phyloP scores from a whole-genome alignment of 2,329 filamentous ascomycete species.

The Curvularia sp. region DNA sequence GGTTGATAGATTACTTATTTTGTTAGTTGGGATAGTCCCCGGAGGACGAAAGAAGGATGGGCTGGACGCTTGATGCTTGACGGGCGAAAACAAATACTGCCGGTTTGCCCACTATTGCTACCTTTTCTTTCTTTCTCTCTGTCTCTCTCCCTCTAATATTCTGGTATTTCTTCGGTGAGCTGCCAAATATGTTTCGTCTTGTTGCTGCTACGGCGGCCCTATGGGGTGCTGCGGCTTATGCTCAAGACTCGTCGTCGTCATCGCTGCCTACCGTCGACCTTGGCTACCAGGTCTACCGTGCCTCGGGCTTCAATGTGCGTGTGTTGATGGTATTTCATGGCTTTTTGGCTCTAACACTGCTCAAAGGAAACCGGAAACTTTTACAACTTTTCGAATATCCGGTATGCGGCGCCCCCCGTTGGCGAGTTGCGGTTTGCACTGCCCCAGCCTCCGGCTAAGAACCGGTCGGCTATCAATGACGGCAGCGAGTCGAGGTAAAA shows the following conservation, averaged over 20 bases:
- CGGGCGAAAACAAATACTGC: not conserved
- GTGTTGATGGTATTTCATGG: not conserved
- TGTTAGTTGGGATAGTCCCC: no score
- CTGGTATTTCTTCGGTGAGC: not conserved
- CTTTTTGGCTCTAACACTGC: constrained; percentile 9
- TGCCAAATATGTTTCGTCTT: constrained; percentile 31
- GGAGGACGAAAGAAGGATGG: no score
- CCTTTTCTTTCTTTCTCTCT: no score
- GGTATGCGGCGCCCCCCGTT: constrained; percentile 62
- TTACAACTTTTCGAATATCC: constrained; percentile 65
- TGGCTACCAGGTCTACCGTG: constrained; percentile 61
- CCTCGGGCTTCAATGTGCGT: constrained; percentile 54
- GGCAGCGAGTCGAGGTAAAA: constrained; percentile 49
- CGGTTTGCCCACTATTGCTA: not conserved
- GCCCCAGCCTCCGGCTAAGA: constrained; percentile 53
- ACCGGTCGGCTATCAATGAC: constrained; percentile 56
- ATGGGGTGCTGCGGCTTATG: constrained; percentile 30
- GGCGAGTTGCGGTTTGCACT: constrained; percentile 60
- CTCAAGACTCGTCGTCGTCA: constrained; percentile 30
- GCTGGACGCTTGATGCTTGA: no score
- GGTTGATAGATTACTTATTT: no score
- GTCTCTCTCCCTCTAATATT: no score
- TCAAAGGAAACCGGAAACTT: constrained; percentile 49
- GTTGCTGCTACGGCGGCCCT: constrained; percentile 25
- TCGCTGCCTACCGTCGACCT: constrained; percentile 58